Evolutionary conservation across 2,329 filamentous ascomycete species (phyloP).

Genomic region (Epichloe aotearoae): DNA sequence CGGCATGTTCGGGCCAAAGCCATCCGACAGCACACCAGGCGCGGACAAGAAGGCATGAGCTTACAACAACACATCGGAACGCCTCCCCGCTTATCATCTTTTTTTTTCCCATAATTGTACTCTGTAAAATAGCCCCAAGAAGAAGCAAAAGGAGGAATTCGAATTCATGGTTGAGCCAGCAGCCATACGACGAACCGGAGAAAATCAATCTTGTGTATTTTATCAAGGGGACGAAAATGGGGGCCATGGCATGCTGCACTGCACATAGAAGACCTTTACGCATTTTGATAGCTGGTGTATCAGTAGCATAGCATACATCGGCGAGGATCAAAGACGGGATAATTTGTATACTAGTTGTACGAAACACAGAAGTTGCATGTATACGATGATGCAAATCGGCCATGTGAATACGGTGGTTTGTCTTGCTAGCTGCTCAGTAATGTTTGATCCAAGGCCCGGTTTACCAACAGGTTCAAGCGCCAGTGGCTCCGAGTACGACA

Average conservation of each 20-base stretch:
- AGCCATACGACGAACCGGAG: neutral
- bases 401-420: neutral
- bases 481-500: too few relatives aligned
- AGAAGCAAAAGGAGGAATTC: neutral
- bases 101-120: neutral
- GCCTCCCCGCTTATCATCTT: neutral
- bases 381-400: neutral
- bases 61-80: neutral
- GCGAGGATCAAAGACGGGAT: neutral
- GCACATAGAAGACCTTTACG: slow-evolving; percentile 1
- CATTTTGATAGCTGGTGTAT: slow-evolving; percentile 1
- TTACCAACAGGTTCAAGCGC: too few relatives aligned
- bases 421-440: neutral
- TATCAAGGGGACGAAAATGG: neutral
- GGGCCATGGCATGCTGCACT: neutral
- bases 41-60: slow-evolving; percentile 9
- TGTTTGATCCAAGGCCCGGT: too few relatives aligned
- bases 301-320: neutral
- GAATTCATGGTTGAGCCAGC: neutral
- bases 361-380: neutral
- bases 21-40: slow-evolving; percentile 3
- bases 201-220: neutral
- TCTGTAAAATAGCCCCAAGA: neutral
- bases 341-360: slow-evolving; percentile 6
- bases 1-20: slow-evolving; percentile 15